Percentiles rank a stretch among this genome's conserved stretches.
Evolutionary conservation across 2,329 filamentous ascomycete genomes (phyloP).

Genomic region (Neopestalotiopsis sp.): DNA sequence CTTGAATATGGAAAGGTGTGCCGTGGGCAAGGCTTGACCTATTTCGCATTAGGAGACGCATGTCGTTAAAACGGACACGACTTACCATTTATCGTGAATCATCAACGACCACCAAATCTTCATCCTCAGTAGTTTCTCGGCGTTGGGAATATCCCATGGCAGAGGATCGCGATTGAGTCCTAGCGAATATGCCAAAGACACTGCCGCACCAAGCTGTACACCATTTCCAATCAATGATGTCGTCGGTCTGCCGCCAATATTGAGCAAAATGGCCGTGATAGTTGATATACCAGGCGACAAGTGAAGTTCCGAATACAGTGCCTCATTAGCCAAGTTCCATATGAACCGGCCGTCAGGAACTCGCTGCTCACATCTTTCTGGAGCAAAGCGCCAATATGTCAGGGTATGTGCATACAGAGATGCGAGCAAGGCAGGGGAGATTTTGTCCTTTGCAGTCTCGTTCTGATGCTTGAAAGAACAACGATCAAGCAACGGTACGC

Average conservation of each 20-base stretch:
- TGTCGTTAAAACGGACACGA: neutral
- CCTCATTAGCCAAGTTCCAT: constrained; percentile 66
- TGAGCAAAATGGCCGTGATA: constrained; percentile 61
- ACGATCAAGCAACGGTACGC: constrained; percentile 66
- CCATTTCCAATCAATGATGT: constrained; percentile 65
- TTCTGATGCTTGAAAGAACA: constrained; percentile 56
- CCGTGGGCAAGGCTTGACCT: constrained; percentile 59
- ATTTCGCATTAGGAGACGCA: neutral
- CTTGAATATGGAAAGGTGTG: constrained; percentile 53
- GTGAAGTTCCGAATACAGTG: constrained; percentile 64
- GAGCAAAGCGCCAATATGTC: constrained; percentile 60
- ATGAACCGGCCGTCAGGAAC: constrained; percentile 64
- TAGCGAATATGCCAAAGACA: constrained; percentile 58
- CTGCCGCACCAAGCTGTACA: constrained; percentile 52
- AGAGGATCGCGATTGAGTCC: constrained; percentile 59
- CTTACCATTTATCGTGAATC: constrained; percentile 60
- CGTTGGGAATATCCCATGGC: constrained; percentile 55
- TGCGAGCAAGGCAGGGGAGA: constrained; percentile 61
- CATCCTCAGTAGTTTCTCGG: constrained; percentile 56
- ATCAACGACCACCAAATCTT: constrained; percentile 62
- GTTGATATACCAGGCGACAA: constrained; percentile 63
- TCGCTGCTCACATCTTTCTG: constrained; percentile 46
- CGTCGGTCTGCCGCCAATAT: constrained; percentile 63
- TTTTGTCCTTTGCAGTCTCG: constrained; percentile 46
- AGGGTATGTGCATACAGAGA: constrained; percentile 63